Evolutionary conservation across 805 yeast species (phyloP).

Genomic region (Kodamaea jinghongensis): DNA sequence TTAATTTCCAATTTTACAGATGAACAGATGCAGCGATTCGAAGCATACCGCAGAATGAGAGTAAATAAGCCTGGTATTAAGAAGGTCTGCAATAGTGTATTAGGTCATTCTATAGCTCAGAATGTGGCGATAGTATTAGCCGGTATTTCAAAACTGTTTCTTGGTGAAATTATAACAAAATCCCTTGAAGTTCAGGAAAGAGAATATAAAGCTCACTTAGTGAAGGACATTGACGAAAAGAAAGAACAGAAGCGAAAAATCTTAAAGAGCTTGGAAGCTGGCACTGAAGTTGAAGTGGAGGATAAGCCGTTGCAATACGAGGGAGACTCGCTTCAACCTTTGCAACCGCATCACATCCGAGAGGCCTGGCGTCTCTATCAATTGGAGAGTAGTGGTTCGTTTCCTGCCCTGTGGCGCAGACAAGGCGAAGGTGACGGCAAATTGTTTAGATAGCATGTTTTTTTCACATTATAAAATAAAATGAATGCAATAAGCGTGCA

Average conservation of each 20-base stretch:
- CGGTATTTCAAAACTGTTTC: constrained; percentile 82
- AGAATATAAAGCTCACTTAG: constrained; percentile 44
- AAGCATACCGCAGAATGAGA: constrained; percentile 74
- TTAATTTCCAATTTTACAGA: constrained; percentile 70
- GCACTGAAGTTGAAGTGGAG: constrained; percentile 30
- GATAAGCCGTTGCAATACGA: constrained; percentile 23
- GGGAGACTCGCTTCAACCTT: constrained; percentile 54
- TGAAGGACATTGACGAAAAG: constrained; percentile 36
- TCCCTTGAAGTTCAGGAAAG: constrained; percentile 70
- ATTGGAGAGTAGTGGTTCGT: constrained; percentile 61
- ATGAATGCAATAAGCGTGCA: no score
- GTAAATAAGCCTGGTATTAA: constrained; percentile 66
- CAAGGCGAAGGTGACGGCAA: constrained; percentile 70
- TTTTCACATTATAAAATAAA: no score
- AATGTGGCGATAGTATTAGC: constrained; percentile 78
- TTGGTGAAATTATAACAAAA: constrained; percentile 85
- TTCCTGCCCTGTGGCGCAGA: constrained; percentile 63
- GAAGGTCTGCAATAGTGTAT: constrained; percentile 71
- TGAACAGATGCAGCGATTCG: constrained; percentile 86
- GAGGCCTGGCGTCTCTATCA: constrained; percentile 85
- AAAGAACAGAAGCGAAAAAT: constrained; percentile 36
- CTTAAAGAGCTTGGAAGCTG: constrained; percentile 39
- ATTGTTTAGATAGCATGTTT: constrained; percentile 51
- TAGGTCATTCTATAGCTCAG: constrained; percentile 77
- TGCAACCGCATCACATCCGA: constrained; percentile 78